Conservation (phyloP, 352 stramenopile species). For the Aphanomyces euteiches region DNA sequence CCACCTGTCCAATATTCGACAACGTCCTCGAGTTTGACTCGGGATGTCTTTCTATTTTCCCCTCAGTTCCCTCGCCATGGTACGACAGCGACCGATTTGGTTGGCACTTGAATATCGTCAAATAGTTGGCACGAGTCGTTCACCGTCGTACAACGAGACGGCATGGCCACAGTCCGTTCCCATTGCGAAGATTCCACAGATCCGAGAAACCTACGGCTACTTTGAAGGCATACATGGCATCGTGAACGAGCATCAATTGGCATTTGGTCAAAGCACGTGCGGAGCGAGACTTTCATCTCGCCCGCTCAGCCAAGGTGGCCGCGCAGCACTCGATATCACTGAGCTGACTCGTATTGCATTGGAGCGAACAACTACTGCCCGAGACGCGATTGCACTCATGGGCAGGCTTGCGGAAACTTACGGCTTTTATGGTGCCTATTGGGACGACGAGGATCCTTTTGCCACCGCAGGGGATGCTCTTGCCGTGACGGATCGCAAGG, state of each 20-base stretch:
- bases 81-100: slow-evolving; percentile 27
- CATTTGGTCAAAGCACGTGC: slow-evolving; percentile 80
- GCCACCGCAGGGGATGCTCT: slow-evolving; percentile 86
- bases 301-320: slow-evolving; percentile 54
- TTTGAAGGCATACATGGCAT: slow-evolving; percentile 75
- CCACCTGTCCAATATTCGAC: slow-evolving; percentile 49
- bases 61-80: slow-evolving; percentile 76
- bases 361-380: slow-evolving; percentile 75
- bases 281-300: slow-evolving; percentile 59
- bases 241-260: slow-evolving; percentile 78
- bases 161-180: slow-evolving; percentile 53
- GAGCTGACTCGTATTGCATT: slow-evolving; percentile 87
- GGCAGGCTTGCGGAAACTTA: slow-evolving; percentile 79
- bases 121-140: slow-evolving; percentile 52
- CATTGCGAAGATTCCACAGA: slow-evolving; percentile 70
- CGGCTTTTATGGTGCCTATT: slow-evolving; percentile 87
- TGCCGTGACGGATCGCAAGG: slow-evolving; percentile 85
- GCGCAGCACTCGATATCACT: slow-evolving; percentile 84
- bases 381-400: slow-evolving; percentile 88
- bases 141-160: slow-evolving; percentile 58
- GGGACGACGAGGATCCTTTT: slow-evolving; percentile 61
- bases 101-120: neutral
- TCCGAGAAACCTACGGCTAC: slow-evolving; percentile 65
- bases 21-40: slow-evolving; percentile 36
- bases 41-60: slow-evolving; percentile 55